phyloP scores from a whole-genome alignment of 305 asterid species.

The Rubia peregrina region DNA sequence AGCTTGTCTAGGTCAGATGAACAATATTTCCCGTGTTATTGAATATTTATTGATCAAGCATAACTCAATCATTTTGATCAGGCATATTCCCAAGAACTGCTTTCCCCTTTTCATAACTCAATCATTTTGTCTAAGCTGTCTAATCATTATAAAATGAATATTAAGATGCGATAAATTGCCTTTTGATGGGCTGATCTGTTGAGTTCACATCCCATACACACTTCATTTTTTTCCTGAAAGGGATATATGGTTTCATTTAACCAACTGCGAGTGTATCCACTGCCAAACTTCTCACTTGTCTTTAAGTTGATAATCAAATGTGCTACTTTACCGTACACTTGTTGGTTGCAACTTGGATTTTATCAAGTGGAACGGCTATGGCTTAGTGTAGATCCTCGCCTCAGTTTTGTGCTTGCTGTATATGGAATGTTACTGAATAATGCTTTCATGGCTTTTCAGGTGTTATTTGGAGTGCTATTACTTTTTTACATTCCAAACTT shows the following conservation, averaged over 20 bases:
- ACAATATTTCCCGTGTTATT: neutral
- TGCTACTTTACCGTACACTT: neutral
- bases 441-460: conserved; percentile 42
- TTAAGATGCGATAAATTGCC: neutral
- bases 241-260: neutral
- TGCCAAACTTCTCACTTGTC: neutral
- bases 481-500: conserved; percentile 64
- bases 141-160: neutral
- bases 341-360: conserved; percentile 4
- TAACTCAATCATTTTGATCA: neutral
- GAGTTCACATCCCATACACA: neutral
- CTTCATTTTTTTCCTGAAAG: neutral
- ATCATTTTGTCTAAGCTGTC: neutral
- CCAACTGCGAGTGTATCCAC: neutral
- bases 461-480: conserved; percentile 64
- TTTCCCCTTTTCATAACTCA: neutral
- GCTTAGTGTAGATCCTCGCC: conserved; percentile 10
- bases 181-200: neutral
- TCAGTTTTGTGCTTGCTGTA: conserved; percentile 7
- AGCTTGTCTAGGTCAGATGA: neutral
- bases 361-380: neutral
- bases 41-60: neutral
- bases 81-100: neutral
- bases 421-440: neutral
- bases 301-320: neutral